phyloP scores from a whole-genome alignment of 768 basidiomycete species.

The Hortiboletus flavorubellus region DNA sequence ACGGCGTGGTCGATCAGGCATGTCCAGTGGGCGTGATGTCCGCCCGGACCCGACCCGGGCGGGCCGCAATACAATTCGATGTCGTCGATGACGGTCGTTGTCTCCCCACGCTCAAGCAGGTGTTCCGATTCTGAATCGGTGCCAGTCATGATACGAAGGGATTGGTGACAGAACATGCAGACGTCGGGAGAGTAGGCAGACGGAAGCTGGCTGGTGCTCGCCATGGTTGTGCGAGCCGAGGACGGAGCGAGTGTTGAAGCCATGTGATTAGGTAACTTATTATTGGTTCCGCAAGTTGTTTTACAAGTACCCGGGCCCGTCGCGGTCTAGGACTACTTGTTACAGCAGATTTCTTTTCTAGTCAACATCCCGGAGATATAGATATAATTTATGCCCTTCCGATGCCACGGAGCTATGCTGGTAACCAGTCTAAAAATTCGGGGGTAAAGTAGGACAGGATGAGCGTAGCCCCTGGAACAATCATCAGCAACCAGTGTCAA shows the following conservation, averaged over 20 bases:
- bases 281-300: background rate
- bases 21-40: constrained; percentile 27
- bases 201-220: constrained; percentile 1
- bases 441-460: constrained; percentile 97
- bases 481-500: constrained; percentile 1
- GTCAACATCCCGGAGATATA: background rate
- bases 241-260: background rate
- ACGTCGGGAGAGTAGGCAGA: constrained; percentile 19
- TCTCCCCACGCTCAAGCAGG: background rate
- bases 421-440: constrained; percentile 87
- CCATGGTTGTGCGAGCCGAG: background rate
- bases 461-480: constrained; percentile 71
- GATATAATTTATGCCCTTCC: background rate
- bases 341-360: background rate
- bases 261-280: constrained; percentile 12
- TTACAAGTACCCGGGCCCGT: no score
- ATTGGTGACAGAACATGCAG: constrained; percentile 24
- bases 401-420: constrained; percentile 20
- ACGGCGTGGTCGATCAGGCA: constrained; percentile 25
- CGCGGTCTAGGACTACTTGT: background rate
- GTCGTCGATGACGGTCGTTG: constrained; percentile 20
- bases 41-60: constrained; percentile 19
- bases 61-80: constrained; percentile 24
- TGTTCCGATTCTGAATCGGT: constrained; percentile 2
- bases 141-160: constrained; percentile 11